A percentile compares a stretch with the other conserved stretches of the same genome.
phyloP scores from a whole-genome alignment of 257 asterid species.

The Plantago elongata region DNA sequence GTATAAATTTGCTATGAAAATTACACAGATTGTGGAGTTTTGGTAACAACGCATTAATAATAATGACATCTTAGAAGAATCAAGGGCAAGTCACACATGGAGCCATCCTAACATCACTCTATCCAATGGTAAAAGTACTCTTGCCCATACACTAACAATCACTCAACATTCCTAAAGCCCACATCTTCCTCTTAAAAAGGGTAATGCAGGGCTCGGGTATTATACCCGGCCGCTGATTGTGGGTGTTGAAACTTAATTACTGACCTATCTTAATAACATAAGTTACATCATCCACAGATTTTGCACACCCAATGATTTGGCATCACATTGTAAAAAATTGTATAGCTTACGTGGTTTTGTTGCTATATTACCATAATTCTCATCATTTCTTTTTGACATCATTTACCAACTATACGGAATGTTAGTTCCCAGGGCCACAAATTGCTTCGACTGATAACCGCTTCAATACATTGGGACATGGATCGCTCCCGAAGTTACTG shows the following conservation, averaged over 20 bases:
- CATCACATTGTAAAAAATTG: conserved; percentile 9
- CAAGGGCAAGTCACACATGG: neutral
- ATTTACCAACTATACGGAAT: conserved; percentile 13
- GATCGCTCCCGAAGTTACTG: conserved; percentile 72
- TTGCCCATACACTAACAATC: conserved; percentile 23
- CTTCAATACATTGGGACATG: conserved; percentile 74
- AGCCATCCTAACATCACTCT: conserved; percentile 14
- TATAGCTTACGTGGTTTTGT: neutral
- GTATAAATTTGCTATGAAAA: too few species aligned
- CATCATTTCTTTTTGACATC: conserved; percentile 18
- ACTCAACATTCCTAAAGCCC: conserved; percentile 27
- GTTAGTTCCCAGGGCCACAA: conserved; percentile 41
- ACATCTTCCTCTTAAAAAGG: conserved; percentile 45
- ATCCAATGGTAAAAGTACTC: neutral
- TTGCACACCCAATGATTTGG: conserved; percentile 17
- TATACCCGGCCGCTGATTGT: conserved; percentile 23
- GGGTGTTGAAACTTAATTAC: conserved; percentile 32
- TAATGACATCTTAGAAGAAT: too few species aligned
- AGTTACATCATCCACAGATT: conserved; percentile 27
- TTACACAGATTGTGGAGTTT: too few species aligned
- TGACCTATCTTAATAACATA: conserved; percentile 24
- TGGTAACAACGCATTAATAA: too few species aligned
- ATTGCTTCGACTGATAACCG: conserved; percentile 83
- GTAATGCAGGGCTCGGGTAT: conserved; percentile 27
- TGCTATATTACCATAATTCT: conserved; percentile 1